Conservation (phyloP, 2,329 filamentous ascomycete species). For the Monilinia polystroma region DNA sequence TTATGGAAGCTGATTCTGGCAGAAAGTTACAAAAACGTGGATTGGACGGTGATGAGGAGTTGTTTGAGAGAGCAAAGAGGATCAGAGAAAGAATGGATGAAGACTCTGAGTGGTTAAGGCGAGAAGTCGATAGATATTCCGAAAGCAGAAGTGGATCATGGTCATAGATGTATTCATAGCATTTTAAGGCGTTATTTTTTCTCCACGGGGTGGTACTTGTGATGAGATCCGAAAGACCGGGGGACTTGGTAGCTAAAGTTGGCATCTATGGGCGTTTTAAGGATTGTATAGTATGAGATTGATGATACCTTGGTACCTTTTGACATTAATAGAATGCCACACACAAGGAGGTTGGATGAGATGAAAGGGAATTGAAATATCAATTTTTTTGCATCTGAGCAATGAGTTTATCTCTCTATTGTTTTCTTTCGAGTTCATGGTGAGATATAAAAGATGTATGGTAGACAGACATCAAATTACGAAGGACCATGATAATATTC, state of each 20-base stretch:
- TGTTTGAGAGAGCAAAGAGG: slow-evolving; percentile 40
- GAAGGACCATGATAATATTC: no score
- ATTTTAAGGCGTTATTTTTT: slow-evolving; percentile 24
- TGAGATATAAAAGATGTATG: no score
- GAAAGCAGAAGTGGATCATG: slow-evolving; percentile 33
- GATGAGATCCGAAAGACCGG: slow-evolving; percentile 13
- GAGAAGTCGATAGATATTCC: slow-evolving; percentile 33
- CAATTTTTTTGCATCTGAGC: neutral
- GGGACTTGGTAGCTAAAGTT: slow-evolving; percentile 21
- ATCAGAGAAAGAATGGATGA: slow-evolving; percentile 41
- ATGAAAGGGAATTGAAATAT: neutral
- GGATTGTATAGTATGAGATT: slow-evolving; percentile 24
- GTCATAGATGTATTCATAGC: slow-evolving; percentile 28
- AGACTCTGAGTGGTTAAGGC: slow-evolving; percentile 37
- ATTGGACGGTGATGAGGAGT: slow-evolving; percentile 34
- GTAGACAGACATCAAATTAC: neutral
- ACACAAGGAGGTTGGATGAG: slow-evolving; percentile 1
- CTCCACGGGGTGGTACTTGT: slow-evolving; percentile 1
- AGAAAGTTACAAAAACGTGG: slow-evolving; percentile 26
- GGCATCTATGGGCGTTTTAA: slow-evolving; percentile 30
- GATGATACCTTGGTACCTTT: slow-evolving; percentile 25
- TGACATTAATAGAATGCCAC: slow-evolving; percentile 21
- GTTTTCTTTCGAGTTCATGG: neutral
- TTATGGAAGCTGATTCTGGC: slow-evolving; percentile 28
- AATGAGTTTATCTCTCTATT: neutral